Conservation (phyloP, 768 basidiomycete species). For the Pholiota conissans region DNA sequence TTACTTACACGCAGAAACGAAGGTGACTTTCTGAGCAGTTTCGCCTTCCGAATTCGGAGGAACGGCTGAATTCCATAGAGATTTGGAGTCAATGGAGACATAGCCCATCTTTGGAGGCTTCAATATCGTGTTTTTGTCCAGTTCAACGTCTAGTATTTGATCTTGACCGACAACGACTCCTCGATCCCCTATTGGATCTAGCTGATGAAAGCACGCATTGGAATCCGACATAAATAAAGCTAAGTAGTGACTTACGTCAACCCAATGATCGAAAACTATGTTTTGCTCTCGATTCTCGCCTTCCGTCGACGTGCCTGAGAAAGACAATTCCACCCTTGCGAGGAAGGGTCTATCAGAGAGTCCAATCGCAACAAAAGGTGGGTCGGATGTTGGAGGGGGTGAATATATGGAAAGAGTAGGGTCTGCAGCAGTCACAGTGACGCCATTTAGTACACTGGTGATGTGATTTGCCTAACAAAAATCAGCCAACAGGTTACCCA, state of each 20-base stretch:
- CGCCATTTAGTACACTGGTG: slow-evolving; percentile 40
- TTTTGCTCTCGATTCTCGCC: slow-evolving; percentile 30
- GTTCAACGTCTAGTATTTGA: slow-evolving; percentile 52
- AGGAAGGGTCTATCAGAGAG: slow-evolving; percentile 43
- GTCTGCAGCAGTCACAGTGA: slow-evolving; percentile 35
- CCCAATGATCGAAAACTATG: slow-evolving; percentile 52
- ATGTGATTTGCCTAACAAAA: slow-evolving; percentile 38
- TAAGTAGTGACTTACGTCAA: slow-evolving; percentile 38
- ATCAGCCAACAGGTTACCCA: background rate
- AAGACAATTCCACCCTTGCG: slow-evolving; percentile 45
- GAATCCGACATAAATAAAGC: background rate
- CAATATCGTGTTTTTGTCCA: slow-evolving; percentile 46
- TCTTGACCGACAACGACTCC: slow-evolving; percentile 43
- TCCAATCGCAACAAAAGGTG: slow-evolving; percentile 49
- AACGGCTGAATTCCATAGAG: slow-evolving; percentile 35
- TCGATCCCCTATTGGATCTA: slow-evolving; percentile 38
- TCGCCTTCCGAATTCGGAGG: background rate
- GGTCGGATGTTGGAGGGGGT: slow-evolving; percentile 23
- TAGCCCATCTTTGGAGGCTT: slow-evolving; percentile 32
- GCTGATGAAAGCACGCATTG: slow-evolving; percentile 23
- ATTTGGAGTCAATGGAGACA: slow-evolving; percentile 30
- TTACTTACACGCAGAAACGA: background rate
- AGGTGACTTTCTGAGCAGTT: background rate
- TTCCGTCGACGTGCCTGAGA: slow-evolving; percentile 32
- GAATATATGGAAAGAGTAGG: slow-evolving; percentile 14